Base-by-base conservation (phyloP, 1,139 yeast genomes). In the Pichia kudriavzevii region DNA sequence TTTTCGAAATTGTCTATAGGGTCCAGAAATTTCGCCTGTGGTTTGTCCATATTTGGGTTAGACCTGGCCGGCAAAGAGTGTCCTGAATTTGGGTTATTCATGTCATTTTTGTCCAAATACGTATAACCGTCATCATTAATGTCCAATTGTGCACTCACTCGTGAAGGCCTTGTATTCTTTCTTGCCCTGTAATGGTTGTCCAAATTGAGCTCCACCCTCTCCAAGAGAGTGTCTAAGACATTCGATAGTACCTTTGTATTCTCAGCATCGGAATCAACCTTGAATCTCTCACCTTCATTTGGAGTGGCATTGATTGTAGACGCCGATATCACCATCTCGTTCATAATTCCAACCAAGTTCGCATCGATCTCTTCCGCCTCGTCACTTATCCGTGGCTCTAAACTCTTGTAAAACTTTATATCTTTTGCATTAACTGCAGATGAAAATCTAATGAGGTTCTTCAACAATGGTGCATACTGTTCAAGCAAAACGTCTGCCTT, bases 391-490 rank as follows among this genome's bases (percentile, higher is more conserved):
- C 58, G 52, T 2, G 64, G 50, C 50, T 85, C 94, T n/a, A 87
- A 56, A 30, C 87, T 73, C 36, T 69, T 69, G 59, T 77, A 75
- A 50, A 88, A 91, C 29, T 69, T 71, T 18, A 87, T 71, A 61
- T 91, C 98, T 45, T 83, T 85, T 0, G 85, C 75, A 2, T 87
- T 81, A 30, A 91, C 60, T 2, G 82, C 74, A 5, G 80, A 64
- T 0, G 95, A 74, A 2, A 83, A 71, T 43, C 95, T 67, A 24
- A 85, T 75, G 2, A 80, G 66, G 18, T 66, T 66, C 33, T 73
- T 66, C 4, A 73, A 66, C 39, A 61, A 58, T 2, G 79, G 58
- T 7, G 49, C 54, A 28, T 51, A 26, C 12, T 45, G 28, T 11
- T 48, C 51, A 27, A 53, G 31, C 4, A n/a, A n/a, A n/a, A n/a